phyloP scores from a whole-genome alignment of 352 stramenopile species.

The Phytophthora melonis region DNA sequence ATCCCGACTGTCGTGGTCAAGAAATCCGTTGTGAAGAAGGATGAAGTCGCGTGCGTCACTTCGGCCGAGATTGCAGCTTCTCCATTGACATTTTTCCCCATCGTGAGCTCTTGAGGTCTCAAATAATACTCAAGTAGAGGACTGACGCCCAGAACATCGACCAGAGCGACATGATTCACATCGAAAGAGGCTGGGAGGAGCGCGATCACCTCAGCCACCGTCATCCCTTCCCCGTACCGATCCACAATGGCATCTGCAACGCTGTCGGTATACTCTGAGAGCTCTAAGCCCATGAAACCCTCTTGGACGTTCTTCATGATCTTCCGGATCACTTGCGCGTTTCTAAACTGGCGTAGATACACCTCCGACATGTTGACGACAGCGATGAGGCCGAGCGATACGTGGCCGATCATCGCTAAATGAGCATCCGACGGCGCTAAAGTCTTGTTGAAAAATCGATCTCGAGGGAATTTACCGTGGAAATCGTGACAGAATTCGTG shows the following conservation, averaged over 20 bases:
- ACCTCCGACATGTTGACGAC: conserved; percentile 43
- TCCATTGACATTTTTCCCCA: conserved; percentile 49
- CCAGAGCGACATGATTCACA: conserved; percentile 34
- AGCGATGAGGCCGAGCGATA: conserved; percentile 32
- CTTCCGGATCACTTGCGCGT: conserved; percentile 40
- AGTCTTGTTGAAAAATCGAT: conserved; percentile 32
- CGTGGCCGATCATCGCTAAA: conserved; percentile 33
- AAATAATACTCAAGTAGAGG: conserved; percentile 36
- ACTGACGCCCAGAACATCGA: conserved; percentile 42
- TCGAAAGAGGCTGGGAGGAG: conserved; percentile 38
- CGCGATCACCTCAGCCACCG: conserved; percentile 26
- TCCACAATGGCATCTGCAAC: conserved; percentile 37
- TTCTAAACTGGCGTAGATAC: conserved; percentile 47
- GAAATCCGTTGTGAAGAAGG: conserved; percentile 46
- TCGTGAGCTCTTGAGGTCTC: conserved; percentile 41
- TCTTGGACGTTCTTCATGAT: conserved; percentile 53
- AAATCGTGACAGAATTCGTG: conserved; percentile 42
- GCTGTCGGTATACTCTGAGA: conserved; percentile 35
- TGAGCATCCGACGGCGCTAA: conserved; percentile 25
- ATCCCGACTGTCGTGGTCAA: conserved; percentile 46
- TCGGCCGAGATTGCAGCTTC: conserved; percentile 50
- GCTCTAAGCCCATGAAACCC: conserved; percentile 33
- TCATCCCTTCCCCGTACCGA: conserved; percentile 39
- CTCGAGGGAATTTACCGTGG: conserved; percentile 23
- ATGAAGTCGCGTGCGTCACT: conserved; percentile 40